Percentiles rank a stretch among this genome's conserved stretches.
phyloP scores from a whole-genome alignment of 2,329 filamentous ascomycete species.

The Arthrobotrys sinensis region DNA sequence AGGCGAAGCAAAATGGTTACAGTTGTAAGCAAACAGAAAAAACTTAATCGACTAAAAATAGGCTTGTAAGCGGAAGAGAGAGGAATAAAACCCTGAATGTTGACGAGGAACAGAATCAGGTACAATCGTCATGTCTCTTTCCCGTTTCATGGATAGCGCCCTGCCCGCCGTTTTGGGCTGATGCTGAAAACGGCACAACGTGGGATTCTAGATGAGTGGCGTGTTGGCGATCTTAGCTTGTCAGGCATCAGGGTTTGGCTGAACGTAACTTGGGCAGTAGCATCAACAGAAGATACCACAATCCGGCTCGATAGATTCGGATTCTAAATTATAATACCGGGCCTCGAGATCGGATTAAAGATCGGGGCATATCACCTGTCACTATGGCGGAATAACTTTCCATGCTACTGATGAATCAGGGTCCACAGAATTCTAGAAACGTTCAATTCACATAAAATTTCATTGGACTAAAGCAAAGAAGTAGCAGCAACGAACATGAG shows the following conservation, averaged over 20 bases:
- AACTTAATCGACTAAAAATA: conserved; percentile 50
- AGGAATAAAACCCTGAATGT: conserved; percentile 7
- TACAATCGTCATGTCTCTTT: conserved; percentile 24
- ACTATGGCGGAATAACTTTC: too few species aligned
- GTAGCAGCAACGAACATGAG: conserved; percentile 39
- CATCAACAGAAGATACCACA: neutral
- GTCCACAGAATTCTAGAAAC: neutral
- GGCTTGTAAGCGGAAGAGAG: conserved; percentile 24
- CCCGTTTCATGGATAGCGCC: conserved; percentile 53
- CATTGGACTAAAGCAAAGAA: conserved; percentile 33
- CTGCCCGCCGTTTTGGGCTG: conserved; percentile 29
- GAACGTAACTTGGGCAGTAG: neutral
- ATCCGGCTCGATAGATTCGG: neutral
- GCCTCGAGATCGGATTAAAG: neutral
- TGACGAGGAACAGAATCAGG: conserved; percentile 30
- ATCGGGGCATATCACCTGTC: neutral
- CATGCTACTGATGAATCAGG: too few species aligned
- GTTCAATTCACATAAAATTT: neutral
- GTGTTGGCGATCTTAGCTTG: neutral
- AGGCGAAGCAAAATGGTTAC: conserved; percentile 27
- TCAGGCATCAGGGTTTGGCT: conserved; percentile 8
- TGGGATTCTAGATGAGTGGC: conserved; percentile 27
- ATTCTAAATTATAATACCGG: neutral
- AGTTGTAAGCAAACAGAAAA: conserved; percentile 1
- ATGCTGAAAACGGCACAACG: conserved; percentile 45